These are phyloP conservation scores for Tetragonia tetragonoides DNA, from an alignment of 148 eudicot species.

Conservation along the genomic window DNA sequence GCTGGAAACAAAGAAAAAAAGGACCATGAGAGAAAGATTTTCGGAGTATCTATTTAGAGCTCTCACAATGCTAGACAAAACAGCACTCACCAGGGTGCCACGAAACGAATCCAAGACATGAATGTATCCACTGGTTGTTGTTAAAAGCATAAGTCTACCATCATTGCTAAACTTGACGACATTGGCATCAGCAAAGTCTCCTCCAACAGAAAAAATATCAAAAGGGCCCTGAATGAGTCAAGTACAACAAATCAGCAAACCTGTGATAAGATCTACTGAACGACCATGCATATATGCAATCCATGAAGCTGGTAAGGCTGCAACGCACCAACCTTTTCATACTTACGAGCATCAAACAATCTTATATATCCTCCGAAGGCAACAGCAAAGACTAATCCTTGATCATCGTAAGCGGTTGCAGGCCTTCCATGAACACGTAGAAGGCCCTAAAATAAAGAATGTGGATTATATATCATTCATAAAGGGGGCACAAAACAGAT, in stretches of 20 bases:
- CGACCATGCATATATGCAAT: not conserved
- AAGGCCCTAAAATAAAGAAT: slow-evolving; percentile 58
- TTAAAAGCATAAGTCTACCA: slow-evolving; percentile 87
- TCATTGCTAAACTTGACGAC: slow-evolving; percentile 89
- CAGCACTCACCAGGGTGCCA: slow-evolving; percentile 74
- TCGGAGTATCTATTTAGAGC: not conserved
- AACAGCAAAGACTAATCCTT: slow-evolving; percentile 89
- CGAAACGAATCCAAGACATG: slow-evolving; percentile 92
- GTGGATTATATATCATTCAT: not conserved
- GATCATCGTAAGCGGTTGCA: slow-evolving; percentile 96
- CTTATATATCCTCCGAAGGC: slow-evolving; percentile 92
- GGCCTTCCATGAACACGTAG: slow-evolving; percentile 94
- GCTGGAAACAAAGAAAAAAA: slow-evolving; percentile 30
- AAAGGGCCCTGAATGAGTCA: slow-evolving; percentile 76
- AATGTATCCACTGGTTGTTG: slow-evolving; percentile 75
- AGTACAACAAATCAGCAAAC: slow-evolving; percentile 6
- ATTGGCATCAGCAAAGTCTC: slow-evolving; percentile 87
- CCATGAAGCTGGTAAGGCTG: not conserved
- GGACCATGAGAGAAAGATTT: slow-evolving; percentile 9
- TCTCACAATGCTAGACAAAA: not conserved
- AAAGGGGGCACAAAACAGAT: not conserved
- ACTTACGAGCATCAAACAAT: slow-evolving; percentile 87
- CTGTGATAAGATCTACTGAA: not conserved
- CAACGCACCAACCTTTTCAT: slow-evolving; percentile 66
- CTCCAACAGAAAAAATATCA: slow-evolving; percentile 77